Conservation (phyloP, 2,329 filamentous ascomycete genomes). For the Beauveria bassiana region DNA sequence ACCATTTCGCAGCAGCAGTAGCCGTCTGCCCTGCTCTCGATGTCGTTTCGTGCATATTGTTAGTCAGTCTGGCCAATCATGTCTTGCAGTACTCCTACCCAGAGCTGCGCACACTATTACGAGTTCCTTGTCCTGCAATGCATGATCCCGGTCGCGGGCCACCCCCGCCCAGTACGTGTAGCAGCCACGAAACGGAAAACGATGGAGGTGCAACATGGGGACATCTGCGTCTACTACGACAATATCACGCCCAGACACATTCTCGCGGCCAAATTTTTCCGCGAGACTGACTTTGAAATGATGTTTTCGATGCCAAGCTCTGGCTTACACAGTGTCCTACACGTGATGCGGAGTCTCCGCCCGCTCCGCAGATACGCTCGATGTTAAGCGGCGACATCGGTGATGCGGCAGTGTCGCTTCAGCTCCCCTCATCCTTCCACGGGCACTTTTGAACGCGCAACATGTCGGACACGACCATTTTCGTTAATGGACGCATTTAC, state of each 20-base stretch:
- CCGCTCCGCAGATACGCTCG: conserved; percentile 4
- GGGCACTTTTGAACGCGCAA: neutral
- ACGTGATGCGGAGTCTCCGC: conserved; percentile 8
- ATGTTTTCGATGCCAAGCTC: neutral
- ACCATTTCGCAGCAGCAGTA: no score
- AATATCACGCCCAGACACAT: no score
- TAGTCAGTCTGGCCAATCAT: no score
- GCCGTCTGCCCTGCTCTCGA: no score
- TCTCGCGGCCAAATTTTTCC: neutral
- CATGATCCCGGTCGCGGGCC: neutral
- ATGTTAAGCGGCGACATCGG: conserved; percentile 7
- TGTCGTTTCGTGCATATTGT: no score
- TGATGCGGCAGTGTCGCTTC: neutral
- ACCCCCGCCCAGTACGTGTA: neutral
- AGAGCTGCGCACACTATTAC: no score
- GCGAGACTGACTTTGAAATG: neutral
- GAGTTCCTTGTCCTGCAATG: neutral
- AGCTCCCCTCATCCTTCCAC: neutral
- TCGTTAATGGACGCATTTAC: conserved; percentile 18
- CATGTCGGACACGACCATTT: conserved; percentile 9
- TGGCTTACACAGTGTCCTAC: neutral
- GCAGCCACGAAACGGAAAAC: no score
- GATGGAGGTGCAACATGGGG: no score
- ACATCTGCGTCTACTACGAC: no score
- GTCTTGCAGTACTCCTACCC: neutral